Evolutionary conservation across 2,329 filamentous ascomycete genomes (phyloP).

Genomic region (Pseudohalonectria lignicola): DNA sequence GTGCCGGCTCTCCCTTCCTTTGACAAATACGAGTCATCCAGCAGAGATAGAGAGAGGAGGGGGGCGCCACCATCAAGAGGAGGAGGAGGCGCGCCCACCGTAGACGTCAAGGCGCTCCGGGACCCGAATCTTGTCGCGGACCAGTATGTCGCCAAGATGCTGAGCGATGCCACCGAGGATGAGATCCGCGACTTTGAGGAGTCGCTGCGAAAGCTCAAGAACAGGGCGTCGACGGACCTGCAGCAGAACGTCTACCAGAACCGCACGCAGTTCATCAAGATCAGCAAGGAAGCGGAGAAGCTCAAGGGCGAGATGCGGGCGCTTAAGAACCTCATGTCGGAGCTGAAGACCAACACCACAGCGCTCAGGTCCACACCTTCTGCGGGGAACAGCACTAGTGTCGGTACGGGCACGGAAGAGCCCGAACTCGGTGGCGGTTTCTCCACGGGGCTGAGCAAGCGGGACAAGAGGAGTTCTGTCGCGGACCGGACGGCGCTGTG

Average conservation of each 20-base stretch:
- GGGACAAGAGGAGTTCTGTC: slow-evolving; percentile 84
- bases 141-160: slow-evolving; percentile 61
- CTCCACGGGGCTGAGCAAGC: slow-evolving; percentile 47
- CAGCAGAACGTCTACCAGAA: slow-evolving; percentile 97
- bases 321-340: slow-evolving; percentile 80
- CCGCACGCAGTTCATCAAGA: slow-evolving; percentile 96
- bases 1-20: slow-evolving; percentile 56
- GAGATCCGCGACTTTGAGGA: slow-evolving; percentile 77
- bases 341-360: slow-evolving; percentile 70
- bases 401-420: slow-evolving; percentile 9
- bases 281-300: slow-evolving; percentile 97
- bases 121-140: slow-evolving; percentile 73
- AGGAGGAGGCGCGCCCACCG: slow-evolving; percentile 41
- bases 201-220: slow-evolving; percentile 65
- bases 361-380: slow-evolving; percentile 51
- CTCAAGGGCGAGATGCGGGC: slow-evolving; percentile 93
- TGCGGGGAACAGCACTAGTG: slow-evolving; percentile 12
- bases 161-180: slow-evolving; percentile 77
- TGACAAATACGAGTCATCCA: slow-evolving; percentile 42
- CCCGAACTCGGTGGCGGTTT: slow-evolving; percentile 32
- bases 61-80: slow-evolving; percentile 42
- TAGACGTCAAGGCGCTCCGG: slow-evolving; percentile 68
- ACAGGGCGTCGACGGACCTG: slow-evolving; percentile 68
- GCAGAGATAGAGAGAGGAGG: slow-evolving; percentile 27
- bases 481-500: slow-evolving; percentile 55